Conservation (phyloP, 2,329 filamentous ascomycete species). For the Fusarium sororula region DNA sequence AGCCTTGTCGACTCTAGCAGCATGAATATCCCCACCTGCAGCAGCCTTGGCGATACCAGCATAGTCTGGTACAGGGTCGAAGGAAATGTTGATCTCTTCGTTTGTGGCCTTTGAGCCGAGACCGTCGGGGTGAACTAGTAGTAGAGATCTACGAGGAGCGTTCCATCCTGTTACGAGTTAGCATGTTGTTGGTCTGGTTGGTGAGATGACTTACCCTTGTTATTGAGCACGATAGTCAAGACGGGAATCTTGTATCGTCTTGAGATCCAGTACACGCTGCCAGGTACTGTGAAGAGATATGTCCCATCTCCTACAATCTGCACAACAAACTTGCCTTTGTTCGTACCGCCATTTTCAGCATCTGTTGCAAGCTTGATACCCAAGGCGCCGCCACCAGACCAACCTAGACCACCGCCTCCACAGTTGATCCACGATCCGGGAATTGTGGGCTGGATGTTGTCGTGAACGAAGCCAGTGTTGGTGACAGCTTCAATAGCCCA, state of each 20-base stretch:
- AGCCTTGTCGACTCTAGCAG: conserved; percentile 58
- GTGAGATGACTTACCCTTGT: conserved; percentile 55
- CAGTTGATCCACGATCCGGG: conserved; percentile 85
- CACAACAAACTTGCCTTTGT: conserved; percentile 61
- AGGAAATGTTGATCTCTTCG: conserved; percentile 70
- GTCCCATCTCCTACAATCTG: conserved; percentile 68
- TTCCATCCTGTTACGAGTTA: conserved; percentile 60
- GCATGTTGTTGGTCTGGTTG: not conserved
- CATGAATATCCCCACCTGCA: conserved; percentile 62
- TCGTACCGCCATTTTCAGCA: conserved; percentile 51
- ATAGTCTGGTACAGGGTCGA: conserved; percentile 67
- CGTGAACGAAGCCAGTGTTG: conserved; percentile 70
- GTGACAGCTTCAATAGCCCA: conserved; percentile 84
- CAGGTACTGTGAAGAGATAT: conserved; percentile 63
- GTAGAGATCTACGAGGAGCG: conserved; percentile 64
- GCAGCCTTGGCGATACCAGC: conserved; percentile 69
- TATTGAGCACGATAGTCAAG: conserved; percentile 65
- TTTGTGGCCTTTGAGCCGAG: conserved; percentile 64
- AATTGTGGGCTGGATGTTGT: conserved; percentile 73
- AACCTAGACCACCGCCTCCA: conserved; percentile 81
- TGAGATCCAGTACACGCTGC: conserved; percentile 66
- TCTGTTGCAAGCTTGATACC: conserved; percentile 77
- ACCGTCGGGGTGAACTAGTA: conserved; percentile 67
- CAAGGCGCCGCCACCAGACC: conserved; percentile 79
- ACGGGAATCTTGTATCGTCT: conserved; percentile 63